Evolutionary conservation across 139 green algal species (phyloP).

Genomic region (Chlorella sorokiniana): DNA sequence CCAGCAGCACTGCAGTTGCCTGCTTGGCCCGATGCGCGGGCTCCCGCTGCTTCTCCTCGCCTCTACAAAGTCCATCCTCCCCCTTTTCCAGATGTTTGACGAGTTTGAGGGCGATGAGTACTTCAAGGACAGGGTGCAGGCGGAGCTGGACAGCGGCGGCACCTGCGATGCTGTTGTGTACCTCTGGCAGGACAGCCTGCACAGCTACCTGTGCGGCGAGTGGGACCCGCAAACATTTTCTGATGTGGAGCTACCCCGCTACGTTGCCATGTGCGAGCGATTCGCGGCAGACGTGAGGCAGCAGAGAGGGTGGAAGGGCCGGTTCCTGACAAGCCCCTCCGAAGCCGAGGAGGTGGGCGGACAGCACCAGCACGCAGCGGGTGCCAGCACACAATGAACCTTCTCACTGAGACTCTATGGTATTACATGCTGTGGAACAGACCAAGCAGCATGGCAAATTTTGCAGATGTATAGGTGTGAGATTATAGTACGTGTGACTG

Average conservation of each 20-base stretch:
- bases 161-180: constrained; percentile 60
- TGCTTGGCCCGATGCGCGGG: neutral
- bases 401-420: no score
- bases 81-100: constrained; percentile 19
- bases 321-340: neutral
- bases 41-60: neutral
- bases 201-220: constrained; percentile 46
- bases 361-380: no score
- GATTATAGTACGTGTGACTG: no score
- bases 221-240: constrained; percentile 69
- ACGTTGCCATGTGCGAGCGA: constrained; percentile 33
- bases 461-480: no score
- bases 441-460: no score
- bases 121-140: constrained; percentile 43
- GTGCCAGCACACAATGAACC: no score
- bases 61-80: neutral
- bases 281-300: constrained; percentile 41
- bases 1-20: neutral
- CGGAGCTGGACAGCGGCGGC: constrained; percentile 50
- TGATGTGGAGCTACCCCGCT: constrained; percentile 45
- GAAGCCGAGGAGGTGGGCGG: neutral
- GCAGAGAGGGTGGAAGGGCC: constrained; percentile 21
- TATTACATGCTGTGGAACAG: no score
- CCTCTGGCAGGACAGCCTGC: constrained; percentile 60
- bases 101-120: constrained; percentile 83